Base-by-base conservation (phyloP, 176 grass and related monocot species). In the Aechmea fasciata region DNA sequence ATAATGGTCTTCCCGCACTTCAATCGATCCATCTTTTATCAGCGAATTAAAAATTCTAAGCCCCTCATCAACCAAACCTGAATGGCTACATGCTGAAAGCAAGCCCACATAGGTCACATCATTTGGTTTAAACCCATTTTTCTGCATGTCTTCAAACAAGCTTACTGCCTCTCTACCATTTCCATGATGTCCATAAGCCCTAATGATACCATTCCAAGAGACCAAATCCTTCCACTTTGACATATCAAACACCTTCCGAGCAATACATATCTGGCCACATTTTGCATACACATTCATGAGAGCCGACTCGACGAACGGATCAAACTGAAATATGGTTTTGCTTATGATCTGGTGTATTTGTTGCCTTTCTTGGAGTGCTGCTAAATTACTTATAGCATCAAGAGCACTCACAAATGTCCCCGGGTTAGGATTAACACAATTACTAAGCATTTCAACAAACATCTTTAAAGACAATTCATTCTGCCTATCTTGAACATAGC, bases 1-100 rank as follows among this genome's bases (percentile, higher is more conserved):
- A 72, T 90, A 90, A 71, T 94, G 90, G 52, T 90, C 86, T 73
- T 90, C 90, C 61, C 86, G 74, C 28, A 84, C 74, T 68, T 66
- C 59, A 74, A 90, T 77, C 24, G 81, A 94, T 2, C 10, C 67
- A 74, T 90, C 86, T 47, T 81, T 75, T 52, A 89, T 75, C 78
- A 94, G 73, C 49, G 52, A 82, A 73, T 78, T 64, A 74, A 94
- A 94, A 13, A 94, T 81, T 67, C 69, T 76, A 79, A 94, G 78
- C 53, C 90, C 90, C 72, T 85, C 51, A 24, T 87, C 90, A 2
- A 84, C 84, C 52, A 90, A 80, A 64, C 90, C 83, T 12, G 90
- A 85, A 75, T 87, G 90, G 65, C 90, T 90, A 65, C 90, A 95
- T 28, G 90, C 90, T 68, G 90, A 95, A 11, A 95, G 81, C 71